Percentiles rank a stretch among this genome's conserved stretches.
Evolutionary conservation across 352 stramenopile species (phyloP).

Genomic region (Pythium inflatum): DNA sequence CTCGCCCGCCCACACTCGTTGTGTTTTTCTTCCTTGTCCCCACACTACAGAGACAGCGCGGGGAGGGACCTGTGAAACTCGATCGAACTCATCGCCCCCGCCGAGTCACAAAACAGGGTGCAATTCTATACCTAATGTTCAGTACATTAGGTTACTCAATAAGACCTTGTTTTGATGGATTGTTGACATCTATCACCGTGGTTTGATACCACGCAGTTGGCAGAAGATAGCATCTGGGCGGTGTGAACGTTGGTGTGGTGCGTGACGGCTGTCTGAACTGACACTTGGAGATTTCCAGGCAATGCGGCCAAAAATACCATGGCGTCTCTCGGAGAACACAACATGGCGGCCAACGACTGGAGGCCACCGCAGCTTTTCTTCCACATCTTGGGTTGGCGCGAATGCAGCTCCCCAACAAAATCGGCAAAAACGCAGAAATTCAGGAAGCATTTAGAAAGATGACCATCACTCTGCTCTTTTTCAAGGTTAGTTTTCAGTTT

Average conservation of each 20-base stretch:
- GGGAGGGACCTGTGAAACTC: slow-evolving; percentile 27
- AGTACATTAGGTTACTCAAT: background rate
- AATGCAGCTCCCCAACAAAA: too few species aligned
- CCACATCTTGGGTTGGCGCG: too few species aligned
- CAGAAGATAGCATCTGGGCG: slow-evolving; percentile 35
- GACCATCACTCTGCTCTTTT: too few species aligned
- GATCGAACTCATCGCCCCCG: slow-evolving; percentile 28
- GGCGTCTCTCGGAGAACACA: background rate
- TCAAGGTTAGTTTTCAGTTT: too few species aligned
- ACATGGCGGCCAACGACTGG: too few species aligned
- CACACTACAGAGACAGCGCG: slow-evolving; percentile 41
- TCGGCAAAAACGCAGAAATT: too few species aligned
- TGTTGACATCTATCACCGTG: background rate
- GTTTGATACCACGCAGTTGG: background rate
- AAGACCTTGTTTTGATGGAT: background rate
- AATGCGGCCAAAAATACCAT: slow-evolving; percentile 17
- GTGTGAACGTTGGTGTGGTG: slow-evolving; percentile 32
- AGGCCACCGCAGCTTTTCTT: too few species aligned
- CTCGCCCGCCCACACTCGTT: slow-evolving; percentile 20
- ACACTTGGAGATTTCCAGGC: background rate
- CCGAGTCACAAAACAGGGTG: slow-evolving; percentile 28
- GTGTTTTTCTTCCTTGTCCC: slow-evolving; percentile 42
- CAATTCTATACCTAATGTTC: background rate
- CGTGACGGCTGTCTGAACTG: slow-evolving; percentile 26
- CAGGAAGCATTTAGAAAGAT: too few species aligned